Conservation (phyloP, 768 basidiomycete species). For the Strobilomyces dryophilus region DNA sequence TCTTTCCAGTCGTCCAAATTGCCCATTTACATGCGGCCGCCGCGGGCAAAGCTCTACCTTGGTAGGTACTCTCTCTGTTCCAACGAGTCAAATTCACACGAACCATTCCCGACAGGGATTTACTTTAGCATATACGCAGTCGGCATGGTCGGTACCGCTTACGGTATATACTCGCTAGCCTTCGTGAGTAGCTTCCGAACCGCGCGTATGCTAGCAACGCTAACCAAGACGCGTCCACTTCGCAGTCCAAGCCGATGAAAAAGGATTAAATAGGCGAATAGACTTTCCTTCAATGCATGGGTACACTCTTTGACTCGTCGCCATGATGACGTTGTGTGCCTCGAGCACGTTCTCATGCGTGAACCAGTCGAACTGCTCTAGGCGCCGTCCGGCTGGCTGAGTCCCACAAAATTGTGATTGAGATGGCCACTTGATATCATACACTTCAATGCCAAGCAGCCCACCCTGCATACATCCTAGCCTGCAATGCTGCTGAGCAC, state of each 20-base stretch:
- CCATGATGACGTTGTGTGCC: neutral
- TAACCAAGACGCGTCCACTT: neutral
- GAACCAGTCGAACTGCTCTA: neutral
- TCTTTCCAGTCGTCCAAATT: constrained; percentile 34
- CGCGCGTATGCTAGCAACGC: neutral
- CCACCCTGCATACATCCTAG: constrained; percentile 91
- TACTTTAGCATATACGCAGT: constrained; percentile 52
- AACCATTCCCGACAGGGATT: constrained; percentile 38
- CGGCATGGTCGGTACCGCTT: constrained; percentile 52
- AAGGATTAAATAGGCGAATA: constrained; percentile 20
- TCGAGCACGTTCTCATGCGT: neutral
- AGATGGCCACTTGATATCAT: neutral
- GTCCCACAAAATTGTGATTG: neutral
- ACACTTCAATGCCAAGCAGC: constrained; percentile 63
- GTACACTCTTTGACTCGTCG: constrained; percentile 6
- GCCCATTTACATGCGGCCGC: constrained; percentile 56
- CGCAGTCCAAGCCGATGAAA: constrained; percentile 30
- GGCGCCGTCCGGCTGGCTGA: neutral
- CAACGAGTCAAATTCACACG: neutral
- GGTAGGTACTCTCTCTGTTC: constrained; percentile 35
- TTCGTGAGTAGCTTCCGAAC: constrained; percentile 32
- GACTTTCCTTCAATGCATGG: constrained; percentile 15
- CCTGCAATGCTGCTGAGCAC: constrained; percentile 39
- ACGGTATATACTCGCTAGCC: constrained; percentile 45
- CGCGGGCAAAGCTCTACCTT: constrained; percentile 61